Evolutionary conservation across 768 basidiomycete genomes (phyloP).

Genomic region (Leccinum truebloodii): DNA sequence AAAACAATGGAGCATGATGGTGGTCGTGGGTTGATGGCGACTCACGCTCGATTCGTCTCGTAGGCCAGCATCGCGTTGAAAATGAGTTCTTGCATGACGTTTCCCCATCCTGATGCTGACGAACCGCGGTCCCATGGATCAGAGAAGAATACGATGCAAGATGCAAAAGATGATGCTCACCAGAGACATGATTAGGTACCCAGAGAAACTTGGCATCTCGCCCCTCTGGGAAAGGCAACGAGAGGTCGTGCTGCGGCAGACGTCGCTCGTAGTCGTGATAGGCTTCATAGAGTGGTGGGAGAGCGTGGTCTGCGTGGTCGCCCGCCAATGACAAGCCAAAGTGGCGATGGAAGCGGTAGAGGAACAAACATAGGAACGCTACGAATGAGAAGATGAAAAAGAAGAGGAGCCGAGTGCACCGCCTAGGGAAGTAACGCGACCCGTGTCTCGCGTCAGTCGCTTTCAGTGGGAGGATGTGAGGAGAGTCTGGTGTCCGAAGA

Average conservation of each 20-base stretch:
- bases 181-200: constrained; percentile 47
- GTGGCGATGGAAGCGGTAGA: background rate
- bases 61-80: constrained; percentile 52
- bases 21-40: background rate
- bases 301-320: constrained; percentile 4
- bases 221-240: constrained; percentile 42
- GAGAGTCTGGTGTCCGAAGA: constrained; percentile 5
- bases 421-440: constrained; percentile 4
- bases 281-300: constrained; percentile 47
- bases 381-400: constrained; percentile 12
- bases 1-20: background rate
- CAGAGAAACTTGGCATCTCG: constrained; percentile 46
- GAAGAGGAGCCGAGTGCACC: constrained; percentile 15
- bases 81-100: constrained; percentile 58
- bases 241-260: constrained; percentile 47
- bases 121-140: background rate
- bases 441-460: constrained; percentile 11
- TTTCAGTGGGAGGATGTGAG: constrained; percentile 20
- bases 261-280: constrained; percentile 45
- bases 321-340: background rate
- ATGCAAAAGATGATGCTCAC: constrained; percentile 25
- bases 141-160: background rate
- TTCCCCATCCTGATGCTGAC: constrained; percentile 60
- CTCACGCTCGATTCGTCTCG: constrained; percentile 49
- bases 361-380: constrained; percentile 19